Base-by-base conservation (phyloP, 805 yeast species). In the Starmerella vaccinii region DNA sequence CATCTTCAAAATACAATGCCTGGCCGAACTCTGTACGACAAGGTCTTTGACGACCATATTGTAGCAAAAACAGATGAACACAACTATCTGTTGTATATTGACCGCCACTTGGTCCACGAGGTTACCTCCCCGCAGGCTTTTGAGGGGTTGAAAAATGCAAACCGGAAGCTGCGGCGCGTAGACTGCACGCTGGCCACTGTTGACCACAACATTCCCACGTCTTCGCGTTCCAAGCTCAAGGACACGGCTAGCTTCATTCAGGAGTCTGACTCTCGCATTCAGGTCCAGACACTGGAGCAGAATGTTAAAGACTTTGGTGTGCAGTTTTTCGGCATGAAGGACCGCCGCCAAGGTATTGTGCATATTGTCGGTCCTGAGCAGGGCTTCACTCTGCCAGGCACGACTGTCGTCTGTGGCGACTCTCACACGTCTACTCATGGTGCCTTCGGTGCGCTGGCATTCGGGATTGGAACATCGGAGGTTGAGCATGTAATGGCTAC, bases 61-160 rank as follows among this genome's bases (percentile, higher is more conserved):
- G 98, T 92, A 58, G 89, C 88, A 70, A 74, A 79, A 64, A 95
- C 87, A 60, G 90, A 85, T 49, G 78, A 86, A 32, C 95, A 94
- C 24, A 88, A 96, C 19, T 82, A 77, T 65, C 74, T 92, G 56
- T 70, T 92, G 54, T 92, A 86, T 69, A 90, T 92, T 53, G 99
- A 92, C 71, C 85, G 98, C 71, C 98, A 92, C 69, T 75, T 92
- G 59, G 95, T 92, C 46, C 98, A 92, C 68, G 98, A 92, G 71
- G 99, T 92, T 48, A 92, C 99, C 1, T 90, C 97, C 26, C 98
- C 99, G 32, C 98, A 92, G 70, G 98, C 98, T 10, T 92, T 92
- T 65, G 98, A 92, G 71, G 98, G 98, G 46, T 76, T 92, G 61
- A 77, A 75, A 57, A 83, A 80, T 63, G 95, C 97, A 15, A 85